phyloP scores from a whole-genome alignment of 2,329 filamentous ascomycete genomes.

The Apiospora malaysiana region DNA sequence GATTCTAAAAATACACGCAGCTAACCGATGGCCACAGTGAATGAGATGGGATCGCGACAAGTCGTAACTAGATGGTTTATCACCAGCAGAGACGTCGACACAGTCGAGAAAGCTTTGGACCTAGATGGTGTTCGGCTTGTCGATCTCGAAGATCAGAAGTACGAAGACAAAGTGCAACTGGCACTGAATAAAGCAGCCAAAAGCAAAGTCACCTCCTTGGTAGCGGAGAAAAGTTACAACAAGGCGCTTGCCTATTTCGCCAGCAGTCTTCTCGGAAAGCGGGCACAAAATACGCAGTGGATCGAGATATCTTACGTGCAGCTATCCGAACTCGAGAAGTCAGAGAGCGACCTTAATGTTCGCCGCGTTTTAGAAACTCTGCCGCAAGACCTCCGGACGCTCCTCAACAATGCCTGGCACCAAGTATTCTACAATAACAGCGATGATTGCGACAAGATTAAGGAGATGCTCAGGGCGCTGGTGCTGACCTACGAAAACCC shows the following conservation, averaged over 20 bases:
- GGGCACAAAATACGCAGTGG: conserved; percentile 51
- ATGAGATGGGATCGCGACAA: conserved; percentile 31
- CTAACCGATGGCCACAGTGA: background rate
- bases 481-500: conserved; percentile 49
- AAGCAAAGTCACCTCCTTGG: conserved; percentile 42
- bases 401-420: conserved; percentile 46
- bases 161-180: conserved; percentile 44
- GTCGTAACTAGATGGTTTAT: conserved; percentile 46
- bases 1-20: rapidly evolving
- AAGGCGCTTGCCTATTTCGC: conserved; percentile 49
- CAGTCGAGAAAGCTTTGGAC: conserved; percentile 39
- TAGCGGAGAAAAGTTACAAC: conserved; percentile 46
- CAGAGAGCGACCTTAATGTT: conserved; percentile 44
- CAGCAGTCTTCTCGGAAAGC: conserved; percentile 47
- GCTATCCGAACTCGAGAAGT: conserved; percentile 44
- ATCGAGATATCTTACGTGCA: conserved; percentile 51
- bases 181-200: conserved; percentile 44
- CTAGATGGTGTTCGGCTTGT: conserved; percentile 39
- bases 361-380: conserved; percentile 46
- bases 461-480: conserved; percentile 48
- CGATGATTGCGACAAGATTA: conserved; percentile 44
- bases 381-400: conserved; percentile 45
- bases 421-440: conserved; percentile 43
- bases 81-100: conserved; percentile 44
- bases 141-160: conserved; percentile 45